Evolutionary conservation across 2,329 filamentous ascomycete genomes (phyloP).

Genomic region (Cytospora schulzeri): DNA sequence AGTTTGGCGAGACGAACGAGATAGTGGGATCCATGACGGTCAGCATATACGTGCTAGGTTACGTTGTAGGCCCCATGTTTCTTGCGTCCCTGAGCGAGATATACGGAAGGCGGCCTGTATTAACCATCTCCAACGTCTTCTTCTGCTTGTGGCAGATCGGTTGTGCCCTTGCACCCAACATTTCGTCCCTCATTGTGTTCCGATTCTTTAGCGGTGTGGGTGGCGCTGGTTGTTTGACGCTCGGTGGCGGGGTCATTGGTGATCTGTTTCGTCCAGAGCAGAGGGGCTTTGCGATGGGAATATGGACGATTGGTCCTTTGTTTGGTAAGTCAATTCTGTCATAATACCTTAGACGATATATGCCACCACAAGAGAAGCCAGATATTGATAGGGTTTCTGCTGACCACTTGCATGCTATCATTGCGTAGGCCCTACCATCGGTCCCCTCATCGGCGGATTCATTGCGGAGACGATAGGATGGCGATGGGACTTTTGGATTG

Average conservation of each 20-base stretch:
- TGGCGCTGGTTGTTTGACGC: constrained; percentile 55
- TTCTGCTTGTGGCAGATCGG: constrained; percentile 67
- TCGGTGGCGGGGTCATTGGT: constrained; percentile 57
- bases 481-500: constrained; percentile 57
- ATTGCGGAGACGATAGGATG: constrained; percentile 52
- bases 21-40: constrained; percentile 56
- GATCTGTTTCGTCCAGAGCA: constrained; percentile 54
- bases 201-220: constrained; percentile 62
- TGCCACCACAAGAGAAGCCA: not conserved
- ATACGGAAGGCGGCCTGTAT: constrained; percentile 61
- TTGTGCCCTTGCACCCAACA: constrained; percentile 59
- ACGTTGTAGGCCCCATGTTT: constrained; percentile 59
- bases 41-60: constrained; percentile 64
- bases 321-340: constrained; percentile 35
- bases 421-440: constrained; percentile 44
- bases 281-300: constrained; percentile 51
- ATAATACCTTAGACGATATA: not conserved
- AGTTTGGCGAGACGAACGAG: constrained; percentile 46
- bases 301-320: constrained; percentile 51
- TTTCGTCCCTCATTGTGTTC: constrained; percentile 60
- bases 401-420: not conserved
- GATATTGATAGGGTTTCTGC: not conserved
- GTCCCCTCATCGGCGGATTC: constrained; percentile 53
- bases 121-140: constrained; percentile 58
- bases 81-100: constrained; percentile 64